These are phyloP conservation scores for Penstemon eatonii DNA, from an alignment of 257 asterid genomes.

Conservation along the genomic window DNA sequence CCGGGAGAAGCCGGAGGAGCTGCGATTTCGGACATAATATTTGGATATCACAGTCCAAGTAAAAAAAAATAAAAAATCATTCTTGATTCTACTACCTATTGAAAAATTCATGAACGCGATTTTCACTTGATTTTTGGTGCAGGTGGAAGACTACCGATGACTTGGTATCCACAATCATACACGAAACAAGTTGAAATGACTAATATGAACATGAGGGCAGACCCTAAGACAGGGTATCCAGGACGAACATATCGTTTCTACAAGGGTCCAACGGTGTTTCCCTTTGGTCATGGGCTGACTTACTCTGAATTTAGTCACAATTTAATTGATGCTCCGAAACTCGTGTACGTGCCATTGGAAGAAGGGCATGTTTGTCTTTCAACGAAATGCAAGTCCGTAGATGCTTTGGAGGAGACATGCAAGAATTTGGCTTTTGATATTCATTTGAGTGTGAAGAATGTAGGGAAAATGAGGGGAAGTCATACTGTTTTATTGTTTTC, in stretches of 20 bases:
- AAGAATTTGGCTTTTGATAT: constrained; percentile 36
- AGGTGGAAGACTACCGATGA: constrained; percentile 77
- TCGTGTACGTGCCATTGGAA: constrained; percentile 36
- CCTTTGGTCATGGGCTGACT: constrained; percentile 60
- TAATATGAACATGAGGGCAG: constrained; percentile 69
- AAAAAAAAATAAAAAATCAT: no score
- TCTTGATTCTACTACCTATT: no score
- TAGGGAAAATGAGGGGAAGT: constrained; percentile 50
- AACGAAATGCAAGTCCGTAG: constrained; percentile 44
- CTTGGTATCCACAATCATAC: constrained; percentile 73
- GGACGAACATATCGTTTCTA: constrained; percentile 68
- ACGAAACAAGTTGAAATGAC: constrained; percentile 52
- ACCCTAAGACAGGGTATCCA: constrained; percentile 58
- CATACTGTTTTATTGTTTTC: constrained; percentile 58
- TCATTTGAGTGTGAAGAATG: constrained; percentile 48
- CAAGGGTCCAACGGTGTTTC: constrained; percentile 48
- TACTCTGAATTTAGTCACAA: constrained; percentile 44
- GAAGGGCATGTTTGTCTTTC: constrained; percentile 49
- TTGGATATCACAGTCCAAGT: constrained; percentile 58
- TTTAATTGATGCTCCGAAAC: constrained; percentile 49
- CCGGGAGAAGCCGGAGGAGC: constrained; percentile 78
- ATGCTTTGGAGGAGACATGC: constrained; percentile 35
- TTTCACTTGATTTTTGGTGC: not conserved
- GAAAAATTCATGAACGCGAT: not conserved
- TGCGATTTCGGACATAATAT: constrained; percentile 58